Conservation (phyloP, 768 basidiomycete genomes). For the Coprinopsis strossmayeri region DNA sequence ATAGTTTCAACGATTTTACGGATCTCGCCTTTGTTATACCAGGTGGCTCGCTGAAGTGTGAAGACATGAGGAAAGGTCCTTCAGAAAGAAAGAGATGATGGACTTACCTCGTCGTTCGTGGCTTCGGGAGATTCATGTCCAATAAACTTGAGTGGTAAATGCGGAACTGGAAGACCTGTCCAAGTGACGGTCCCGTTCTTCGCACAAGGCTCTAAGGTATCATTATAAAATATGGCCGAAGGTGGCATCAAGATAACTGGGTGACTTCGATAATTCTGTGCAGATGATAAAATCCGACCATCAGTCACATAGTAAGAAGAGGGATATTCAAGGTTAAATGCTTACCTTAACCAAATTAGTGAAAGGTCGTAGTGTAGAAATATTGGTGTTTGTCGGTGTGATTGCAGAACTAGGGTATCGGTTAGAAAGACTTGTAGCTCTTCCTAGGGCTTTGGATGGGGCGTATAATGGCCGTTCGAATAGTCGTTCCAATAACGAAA, state of each 20-base stretch:
- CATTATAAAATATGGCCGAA: constrained; percentile 47
- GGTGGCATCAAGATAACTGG: constrained; percentile 50
- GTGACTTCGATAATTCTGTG: constrained; percentile 43
- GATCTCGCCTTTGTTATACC: constrained; percentile 45
- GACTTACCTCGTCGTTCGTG: constrained; percentile 37
- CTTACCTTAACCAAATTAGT: constrained; percentile 39
- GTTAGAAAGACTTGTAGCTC: not conserved
- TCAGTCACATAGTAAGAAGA: not conserved
- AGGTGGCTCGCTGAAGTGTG: constrained; percentile 33
- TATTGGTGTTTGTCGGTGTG: no score
- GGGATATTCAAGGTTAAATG: no score
- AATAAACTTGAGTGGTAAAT: constrained; percentile 39
- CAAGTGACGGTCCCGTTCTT: constrained; percentile 35
- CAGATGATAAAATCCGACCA: not conserved
- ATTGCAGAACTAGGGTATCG: not conserved
- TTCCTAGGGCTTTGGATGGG: constrained; percentile 5
- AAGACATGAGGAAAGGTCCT: no score
- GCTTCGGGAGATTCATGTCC: constrained; percentile 34
- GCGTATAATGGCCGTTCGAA: constrained; percentile 37
- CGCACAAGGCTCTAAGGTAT: constrained; percentile 39
- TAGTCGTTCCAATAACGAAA: constrained; percentile 43
- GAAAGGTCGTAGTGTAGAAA: constrained; percentile 24
- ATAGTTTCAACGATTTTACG: constrained; percentile 31
- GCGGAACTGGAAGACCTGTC: constrained; percentile 31
- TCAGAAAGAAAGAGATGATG: no score